Conservation (phyloP, 345 rosid genomes). For the Triadica sebifera region DNA sequence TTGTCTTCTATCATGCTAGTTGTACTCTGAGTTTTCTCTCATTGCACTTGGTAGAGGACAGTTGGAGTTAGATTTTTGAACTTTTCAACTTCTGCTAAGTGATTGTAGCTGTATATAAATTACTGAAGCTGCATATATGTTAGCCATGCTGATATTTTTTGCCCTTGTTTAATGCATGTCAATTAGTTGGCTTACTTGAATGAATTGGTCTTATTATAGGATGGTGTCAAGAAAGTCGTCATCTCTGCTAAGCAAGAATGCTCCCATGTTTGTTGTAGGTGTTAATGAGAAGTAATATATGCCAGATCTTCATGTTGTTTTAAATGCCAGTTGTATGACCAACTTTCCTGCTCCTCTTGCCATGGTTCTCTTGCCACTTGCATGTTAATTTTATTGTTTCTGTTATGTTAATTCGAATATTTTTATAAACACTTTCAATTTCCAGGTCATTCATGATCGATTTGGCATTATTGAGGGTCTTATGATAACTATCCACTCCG, state of each 20-base stretch:
- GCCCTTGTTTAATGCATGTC: not conserved
- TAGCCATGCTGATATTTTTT: too few species aligned
- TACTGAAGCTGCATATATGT: not conserved
- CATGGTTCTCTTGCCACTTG: constrained; percentile 15
- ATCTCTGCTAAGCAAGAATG: too few species aligned
- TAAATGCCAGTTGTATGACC: constrained; percentile 35
- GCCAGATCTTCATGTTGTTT: constrained; percentile 26
- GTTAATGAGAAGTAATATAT: constrained; percentile 32
- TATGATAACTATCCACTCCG: constrained; percentile 33
- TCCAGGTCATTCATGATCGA: constrained; percentile 29
- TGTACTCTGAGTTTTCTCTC: not conserved
- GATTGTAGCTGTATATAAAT: too few species aligned
- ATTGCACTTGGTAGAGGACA: too few species aligned
- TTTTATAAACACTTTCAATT: too few species aligned
- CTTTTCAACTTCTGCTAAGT: too few species aligned
- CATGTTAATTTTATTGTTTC: too few species aligned
- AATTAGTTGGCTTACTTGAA: not conserved
- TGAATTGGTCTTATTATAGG: constrained; percentile 15
- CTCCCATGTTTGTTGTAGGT: too few species aligned
- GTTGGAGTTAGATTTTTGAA: too few species aligned
- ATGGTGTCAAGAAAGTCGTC: too few species aligned
- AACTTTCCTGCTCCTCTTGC: constrained; percentile 38
- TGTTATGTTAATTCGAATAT: too few species aligned
- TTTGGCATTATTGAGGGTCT: constrained; percentile 34
- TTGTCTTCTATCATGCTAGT: not conserved